A percentile compares a stretch with the other conserved stretches of the same genome.
Evolutionary conservation across 2,329 filamentous ascomycete species (phyloP).

Genomic region (Triangularia setosa): DNA sequence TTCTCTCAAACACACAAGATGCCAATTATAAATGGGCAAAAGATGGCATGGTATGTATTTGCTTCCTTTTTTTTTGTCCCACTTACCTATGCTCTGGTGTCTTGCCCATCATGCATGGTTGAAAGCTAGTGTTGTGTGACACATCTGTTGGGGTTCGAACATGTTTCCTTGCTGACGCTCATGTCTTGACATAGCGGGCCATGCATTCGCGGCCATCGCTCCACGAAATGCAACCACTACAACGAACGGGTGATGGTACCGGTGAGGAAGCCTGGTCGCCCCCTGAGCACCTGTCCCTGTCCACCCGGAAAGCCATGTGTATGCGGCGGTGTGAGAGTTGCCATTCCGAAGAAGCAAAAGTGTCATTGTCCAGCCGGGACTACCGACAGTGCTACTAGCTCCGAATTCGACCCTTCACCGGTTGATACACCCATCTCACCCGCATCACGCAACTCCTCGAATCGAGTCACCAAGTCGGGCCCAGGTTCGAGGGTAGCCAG

Average conservation of each 20-base stretch:
- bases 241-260: slow-evolving; percentile 65
- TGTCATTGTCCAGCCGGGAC: slow-evolving; percentile 43
- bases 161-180: slow-evolving; percentile 16
- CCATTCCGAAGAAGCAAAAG: slow-evolving; percentile 55
- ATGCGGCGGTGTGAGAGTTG: slow-evolving; percentile 61
- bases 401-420: slow-evolving; percentile 23
- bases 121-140: not conserved
- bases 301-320: slow-evolving; percentile 57
- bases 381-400: slow-evolving; percentile 19
- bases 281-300: slow-evolving; percentile 66
- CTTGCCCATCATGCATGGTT: not conserved
- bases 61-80: slow-evolving; percentile 1
- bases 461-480: slow-evolving; percentile 45
- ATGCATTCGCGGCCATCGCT: slow-evolving; percentile 72
- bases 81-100: not conserved
- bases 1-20: slow-evolving; percentile 39
- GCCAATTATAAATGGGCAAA: slow-evolving; percentile 66
- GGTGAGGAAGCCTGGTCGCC: slow-evolving; percentile 68
- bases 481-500: slow-evolving; percentile 33
- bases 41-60: slow-evolving; percentile 68
- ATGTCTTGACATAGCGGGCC: slow-evolving; percentile 51
- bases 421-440: slow-evolving; percentile 35
- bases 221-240: slow-evolving; percentile 68
- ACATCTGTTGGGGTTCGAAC: not conserved
- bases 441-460: slow-evolving; percentile 35